A percentile compares a stretch with the other conserved stretches of the same genome.
phyloP scores from a whole-genome alignment of 2,329 filamentous ascomycete species.

The Ascochyta rabiei region DNA sequence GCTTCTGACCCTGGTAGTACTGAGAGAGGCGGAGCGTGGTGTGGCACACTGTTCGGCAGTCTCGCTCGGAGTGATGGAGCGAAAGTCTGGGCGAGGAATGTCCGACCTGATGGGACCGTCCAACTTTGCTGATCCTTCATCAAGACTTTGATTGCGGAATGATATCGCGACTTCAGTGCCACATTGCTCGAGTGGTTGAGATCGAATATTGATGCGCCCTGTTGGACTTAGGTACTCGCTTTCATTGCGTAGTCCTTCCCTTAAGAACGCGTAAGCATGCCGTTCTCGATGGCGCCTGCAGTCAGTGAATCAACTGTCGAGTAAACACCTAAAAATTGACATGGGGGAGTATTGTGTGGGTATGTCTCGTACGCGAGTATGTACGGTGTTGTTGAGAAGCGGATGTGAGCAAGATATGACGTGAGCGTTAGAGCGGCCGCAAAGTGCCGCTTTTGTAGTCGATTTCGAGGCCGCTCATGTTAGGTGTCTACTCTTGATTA shows the following conservation, averaged over 20 bases:
- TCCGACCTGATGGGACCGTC: slow-evolving; percentile 23
- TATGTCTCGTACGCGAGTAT: slow-evolving; percentile 32
- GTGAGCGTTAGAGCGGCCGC: not conserved
- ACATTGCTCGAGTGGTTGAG: slow-evolving; percentile 15
- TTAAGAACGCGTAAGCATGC: slow-evolving; percentile 34
- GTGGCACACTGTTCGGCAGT: slow-evolving; percentile 8
- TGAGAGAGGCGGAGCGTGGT: slow-evolving; percentile 12
- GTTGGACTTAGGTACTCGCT: slow-evolving; percentile 29
- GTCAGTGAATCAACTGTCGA: slow-evolving; percentile 29
- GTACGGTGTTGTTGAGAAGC: slow-evolving; percentile 10
- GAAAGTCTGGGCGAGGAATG: slow-evolving; percentile 30
- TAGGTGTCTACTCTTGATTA: slow-evolving; percentile 5
- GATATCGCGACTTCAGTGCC: slow-evolving; percentile 19
- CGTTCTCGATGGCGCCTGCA: slow-evolving; percentile 22
- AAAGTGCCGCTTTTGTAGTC: slow-evolving; percentile 9
- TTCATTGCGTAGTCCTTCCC: slow-evolving; percentile 29
- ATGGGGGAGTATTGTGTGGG: slow-evolving; percentile 25
- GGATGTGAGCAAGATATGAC: not conserved
- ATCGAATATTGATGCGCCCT: slow-evolving; percentile 32
- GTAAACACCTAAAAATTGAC: slow-evolving; percentile 30
- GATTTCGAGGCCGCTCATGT: slow-evolving; percentile 8
- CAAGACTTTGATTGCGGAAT: slow-evolving; percentile 8
- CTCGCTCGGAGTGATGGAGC: not conserved
- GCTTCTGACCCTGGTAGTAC: not conserved
- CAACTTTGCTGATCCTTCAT: slow-evolving; percentile 5